These are phyloP conservation scores for Ogataea ganodermae DNA, from an alignment of 805 yeast genomes.

Conservation along the genomic window DNA sequence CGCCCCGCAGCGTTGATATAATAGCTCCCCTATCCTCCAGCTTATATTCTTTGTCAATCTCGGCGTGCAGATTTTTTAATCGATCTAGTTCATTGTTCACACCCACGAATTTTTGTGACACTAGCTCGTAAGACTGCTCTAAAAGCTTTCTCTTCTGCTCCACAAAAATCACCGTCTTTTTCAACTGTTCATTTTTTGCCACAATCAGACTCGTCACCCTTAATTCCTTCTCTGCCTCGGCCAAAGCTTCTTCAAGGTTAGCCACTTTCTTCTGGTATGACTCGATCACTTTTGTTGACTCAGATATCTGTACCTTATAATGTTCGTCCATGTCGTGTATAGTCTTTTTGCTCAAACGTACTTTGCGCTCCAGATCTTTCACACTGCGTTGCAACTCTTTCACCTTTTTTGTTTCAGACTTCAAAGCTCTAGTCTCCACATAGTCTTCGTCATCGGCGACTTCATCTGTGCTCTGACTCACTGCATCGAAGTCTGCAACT, in stretches of 20 bases:
- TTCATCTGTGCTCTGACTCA: neutral
- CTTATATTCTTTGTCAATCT: neutral
- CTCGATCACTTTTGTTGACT: conserved; percentile 6
- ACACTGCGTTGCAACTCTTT: neutral
- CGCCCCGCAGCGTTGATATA: conserved; percentile 11
- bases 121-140: conserved; percentile 14
- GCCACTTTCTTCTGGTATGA: conserved; percentile 12
- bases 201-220: neutral
- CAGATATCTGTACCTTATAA: conserved; percentile 12
- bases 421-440: neutral
- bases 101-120: conserved; percentile 15
- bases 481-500: neutral
- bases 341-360: conserved; percentile 7
- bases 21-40: neutral
- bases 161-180: neutral
- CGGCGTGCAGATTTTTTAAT: conserved; percentile 6
- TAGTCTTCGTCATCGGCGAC: neutral
- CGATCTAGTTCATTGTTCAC: conserved; percentile 10
- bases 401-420: neutral
- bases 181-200: neutral
- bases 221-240: neutral
- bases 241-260: neutral
- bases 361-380: neutral
- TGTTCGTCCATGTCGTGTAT: conserved; percentile 13
- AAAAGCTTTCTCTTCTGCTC: conserved; percentile 9